Base-by-base conservation (phyloP, 75 land plant genomes). In the Pinus taeda region DNA sequence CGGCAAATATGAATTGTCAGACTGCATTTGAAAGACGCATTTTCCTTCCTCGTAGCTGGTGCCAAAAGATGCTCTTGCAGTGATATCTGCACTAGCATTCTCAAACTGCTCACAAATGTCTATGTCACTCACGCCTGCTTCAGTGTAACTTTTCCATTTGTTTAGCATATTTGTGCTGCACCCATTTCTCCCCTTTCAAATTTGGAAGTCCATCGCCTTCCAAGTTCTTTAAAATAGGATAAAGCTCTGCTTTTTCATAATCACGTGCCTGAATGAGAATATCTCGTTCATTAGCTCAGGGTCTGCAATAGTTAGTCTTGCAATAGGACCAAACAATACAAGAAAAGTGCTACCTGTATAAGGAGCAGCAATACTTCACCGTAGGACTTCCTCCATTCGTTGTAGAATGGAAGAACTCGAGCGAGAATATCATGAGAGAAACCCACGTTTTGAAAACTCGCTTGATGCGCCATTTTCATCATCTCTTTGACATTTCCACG, bases 41-140 rank as follows among this genome's bases (percentile, higher is more conserved):
- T 73, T 88, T 75, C 92, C 98, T 79, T 88, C 88, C 58, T 93
- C 84, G 37, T 82, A 91, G 64, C 71, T 85, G 37, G 92, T 90
- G 4, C 98, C 93, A 73, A 95, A 91, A 37, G 94, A 86, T 30
- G 97, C 82, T 45, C 84, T 78, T 4, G 96, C 89, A 69, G 93
- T 86, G 30, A 84, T 85, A 72, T 93, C 92, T 22, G 75, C 73
- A 13, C 92, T 80, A 29, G 91, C 75, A 18, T 66, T 75, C 15
- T 65, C 61, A 39, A 95, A 70, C 57, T 85, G 57, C 57, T 85
- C 81, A 72, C 85, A 84, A n/a, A 90, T 88, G 75, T 92, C 94
- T 13, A 93, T 49, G 64, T 93, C 94, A 62, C 78, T 79, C 12
- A 82, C 85, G 9, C 83, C 87, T 3, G 72, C 4, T 17, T 73